Evolutionary conservation across 495 filamentous ascomycete genomes (phyloP).

Genomic region (Amphirosellinia nigrospora): DNA sequence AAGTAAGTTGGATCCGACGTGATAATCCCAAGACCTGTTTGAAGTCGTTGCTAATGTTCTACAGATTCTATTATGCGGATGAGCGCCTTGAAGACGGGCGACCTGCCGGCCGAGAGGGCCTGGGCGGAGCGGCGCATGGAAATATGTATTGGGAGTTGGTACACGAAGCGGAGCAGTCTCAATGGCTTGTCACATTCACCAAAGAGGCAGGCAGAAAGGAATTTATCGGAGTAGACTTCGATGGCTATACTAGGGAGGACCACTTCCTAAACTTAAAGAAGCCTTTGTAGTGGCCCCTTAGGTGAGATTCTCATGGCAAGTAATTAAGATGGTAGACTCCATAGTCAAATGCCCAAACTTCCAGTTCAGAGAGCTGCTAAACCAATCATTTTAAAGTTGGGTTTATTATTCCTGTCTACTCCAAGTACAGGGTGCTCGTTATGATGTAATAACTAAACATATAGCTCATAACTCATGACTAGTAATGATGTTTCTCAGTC

Average conservation of each 20-base stretch:
- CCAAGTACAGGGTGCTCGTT: no score
- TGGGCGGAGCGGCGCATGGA: neutral
- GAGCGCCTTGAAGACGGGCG: neutral
- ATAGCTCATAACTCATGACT: no score
- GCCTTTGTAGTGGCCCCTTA: neutral
- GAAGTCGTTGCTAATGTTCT: neutral
- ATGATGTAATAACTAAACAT: no score
- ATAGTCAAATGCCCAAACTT: no score
- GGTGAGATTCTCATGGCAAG: no score
- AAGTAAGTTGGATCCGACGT: neutral
- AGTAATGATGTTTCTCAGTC: no score
- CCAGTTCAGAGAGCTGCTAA: no score
- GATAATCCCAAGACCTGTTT: neutral
- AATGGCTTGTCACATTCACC: neutral
- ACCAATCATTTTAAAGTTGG: no score
- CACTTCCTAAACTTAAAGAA: neutral
- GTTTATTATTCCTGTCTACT: no score
- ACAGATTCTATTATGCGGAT: neutral
- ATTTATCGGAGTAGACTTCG: neutral
- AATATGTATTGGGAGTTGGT: neutral
- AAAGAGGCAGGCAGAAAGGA: neutral
- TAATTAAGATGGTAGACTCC: no score
- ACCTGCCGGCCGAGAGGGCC: neutral
- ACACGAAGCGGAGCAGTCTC: neutral
- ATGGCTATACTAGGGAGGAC: neutral